These are phyloP conservation scores for Stevia rebaudiana DNA, from an alignment of 140 eudicot species.

Conservation along the genomic window DNA sequence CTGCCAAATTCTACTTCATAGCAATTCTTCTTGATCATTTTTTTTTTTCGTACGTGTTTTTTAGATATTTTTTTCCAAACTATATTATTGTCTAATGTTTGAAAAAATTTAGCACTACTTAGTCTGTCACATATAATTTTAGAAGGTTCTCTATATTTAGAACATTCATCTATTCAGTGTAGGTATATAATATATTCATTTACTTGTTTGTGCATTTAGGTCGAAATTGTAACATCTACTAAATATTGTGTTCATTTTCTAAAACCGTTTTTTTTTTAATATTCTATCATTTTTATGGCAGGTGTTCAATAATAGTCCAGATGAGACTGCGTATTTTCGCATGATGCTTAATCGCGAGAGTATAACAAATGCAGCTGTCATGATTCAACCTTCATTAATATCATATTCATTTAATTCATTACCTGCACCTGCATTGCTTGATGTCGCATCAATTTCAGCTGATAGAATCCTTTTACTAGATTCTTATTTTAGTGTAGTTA, in stretches of 20 bases:
- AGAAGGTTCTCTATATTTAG: neutral
- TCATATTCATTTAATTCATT: constrained; percentile 82
- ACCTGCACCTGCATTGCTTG: constrained; percentile 85
- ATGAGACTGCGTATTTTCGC: constrained; percentile 97
- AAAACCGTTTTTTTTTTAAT: neutral
- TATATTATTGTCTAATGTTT: too few species aligned
- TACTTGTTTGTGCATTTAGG: neutral
- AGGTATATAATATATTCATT: too few species aligned
- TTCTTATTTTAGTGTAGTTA: constrained; percentile 86
- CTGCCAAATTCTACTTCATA: neutral
- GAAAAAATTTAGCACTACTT: too few species aligned
- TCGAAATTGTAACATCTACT: constrained; percentile 2
- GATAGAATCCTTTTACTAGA: constrained; percentile 90
- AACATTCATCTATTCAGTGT: neutral
- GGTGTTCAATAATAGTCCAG: constrained; percentile 98
- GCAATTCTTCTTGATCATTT: neutral
- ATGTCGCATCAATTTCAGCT: constrained; percentile 82
- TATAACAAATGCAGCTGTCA: constrained; percentile 75
- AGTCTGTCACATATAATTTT: neutral
- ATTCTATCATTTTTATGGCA: constrained; percentile 12
- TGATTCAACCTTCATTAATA: constrained; percentile 94
- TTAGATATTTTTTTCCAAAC: neutral
- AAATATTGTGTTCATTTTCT: neutral
- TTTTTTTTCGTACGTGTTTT: too few species aligned
- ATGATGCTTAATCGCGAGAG: constrained; percentile 87